Base-by-base conservation (phyloP, 106 monocot species). In the Dendrobium huoshanense region DNA sequence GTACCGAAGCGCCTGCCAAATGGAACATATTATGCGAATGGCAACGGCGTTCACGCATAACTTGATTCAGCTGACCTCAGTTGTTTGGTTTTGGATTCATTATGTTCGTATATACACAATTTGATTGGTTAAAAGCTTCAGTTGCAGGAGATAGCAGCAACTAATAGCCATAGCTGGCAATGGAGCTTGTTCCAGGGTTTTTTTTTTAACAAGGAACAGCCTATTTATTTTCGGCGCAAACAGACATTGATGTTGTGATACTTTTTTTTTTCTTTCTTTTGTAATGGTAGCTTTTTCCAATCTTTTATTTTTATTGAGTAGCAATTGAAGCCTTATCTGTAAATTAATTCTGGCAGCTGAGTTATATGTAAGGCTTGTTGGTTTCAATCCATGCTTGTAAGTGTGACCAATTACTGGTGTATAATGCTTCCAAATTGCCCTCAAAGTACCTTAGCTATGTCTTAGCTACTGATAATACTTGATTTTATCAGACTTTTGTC, bases 1-100 rank as follows among this genome's bases (percentile, higher is more conserved):
- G n/a, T 3, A 37, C 37, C 79, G 37, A 85, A 86, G 77, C 84
- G 37, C 82, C 41, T 87, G 20, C 15, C 78, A 1, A 79, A 82
- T n/a, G 83, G 85, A 47, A 67, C 54, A 17, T 80, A 80, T 31
- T 88, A 90, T 73, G 17, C 88, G 3, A 92, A 90, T 18, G 87
- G 88, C 42, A 95, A 92, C 65, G 87, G 90, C 7, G 88, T 95
- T 59, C 91, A 92, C 47, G 81, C 77, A 10, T 94, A 82, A 86
- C 78, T 56, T 65, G 19, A 37, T 44, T 29, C 10, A 22, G 75
- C 54, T 33, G 67, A 37, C 24, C 33, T 24, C 55, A 55, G 31
- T 16, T 16, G 56, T 51, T 40, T 13, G 17, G 17, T 20, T 75
- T 75, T 81, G 33, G 44, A n/a, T 70, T 70, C 33, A 33, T 75